Percentiles rank a stretch among this genome's conserved stretches.
Evolutionary conservation across 1,284 basidiomycete species (phyloP).

Genomic region (Marasmius tenuissimus): DNA sequence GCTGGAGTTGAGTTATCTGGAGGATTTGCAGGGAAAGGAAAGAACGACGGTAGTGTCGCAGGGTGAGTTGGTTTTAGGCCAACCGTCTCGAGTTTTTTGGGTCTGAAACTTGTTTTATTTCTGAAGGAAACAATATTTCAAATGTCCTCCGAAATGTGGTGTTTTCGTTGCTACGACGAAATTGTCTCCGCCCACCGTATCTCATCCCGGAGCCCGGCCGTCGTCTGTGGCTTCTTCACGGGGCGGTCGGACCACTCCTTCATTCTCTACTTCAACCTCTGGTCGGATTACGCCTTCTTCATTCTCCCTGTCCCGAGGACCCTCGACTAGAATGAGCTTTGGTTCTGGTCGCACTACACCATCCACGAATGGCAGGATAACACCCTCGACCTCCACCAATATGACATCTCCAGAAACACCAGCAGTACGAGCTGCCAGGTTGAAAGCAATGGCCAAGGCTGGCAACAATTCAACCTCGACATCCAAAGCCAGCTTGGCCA

Average conservation of each 20-base stretch:
- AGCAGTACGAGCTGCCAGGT: constrained; percentile 28
- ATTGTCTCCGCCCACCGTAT: constrained; percentile 73
- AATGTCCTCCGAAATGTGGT: constrained; percentile 83
- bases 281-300: constrained; percentile 34
- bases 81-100: constrained; percentile 9
- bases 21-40: constrained; percentile 89
- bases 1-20: constrained; percentile 89
- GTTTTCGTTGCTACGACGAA: constrained; percentile 88
- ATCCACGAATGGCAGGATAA: constrained; percentile 40
- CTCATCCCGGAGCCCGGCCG: constrained; percentile 49
- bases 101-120: background rate
- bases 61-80: constrained; percentile 59
- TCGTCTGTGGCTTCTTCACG: constrained; percentile 79
- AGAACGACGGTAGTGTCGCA: constrained; percentile 90
- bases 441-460: constrained; percentile 28
- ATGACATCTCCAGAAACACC: constrained; percentile 33
- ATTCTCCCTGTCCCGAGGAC: constrained; percentile 40
- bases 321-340: constrained; percentile 21
- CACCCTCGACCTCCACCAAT: constrained; percentile 31
- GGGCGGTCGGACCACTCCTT: constrained; percentile 56
- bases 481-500: background rate
- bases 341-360: constrained; percentile 37
- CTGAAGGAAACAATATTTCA: constrained; percentile 80
- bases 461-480: background rate
- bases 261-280: constrained; percentile 36